Base-by-base conservation (phyloP, 1,284 basidiomycete genomes). In the Ceratobasidium theobromae region DNA sequence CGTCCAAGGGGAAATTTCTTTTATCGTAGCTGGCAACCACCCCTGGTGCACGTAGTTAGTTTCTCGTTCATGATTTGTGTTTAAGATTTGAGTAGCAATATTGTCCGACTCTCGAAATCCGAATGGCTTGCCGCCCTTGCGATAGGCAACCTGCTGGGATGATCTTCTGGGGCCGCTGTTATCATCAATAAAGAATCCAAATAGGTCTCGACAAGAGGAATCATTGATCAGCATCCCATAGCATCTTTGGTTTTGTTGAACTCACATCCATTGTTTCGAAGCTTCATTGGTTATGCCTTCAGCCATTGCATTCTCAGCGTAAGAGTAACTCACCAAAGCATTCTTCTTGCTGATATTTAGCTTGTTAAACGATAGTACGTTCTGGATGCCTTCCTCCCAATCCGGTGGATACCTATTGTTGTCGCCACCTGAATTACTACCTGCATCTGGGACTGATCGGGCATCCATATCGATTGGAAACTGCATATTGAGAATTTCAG, bases 11-110 rank as follows among this genome's bases (percentile, higher is more conserved):
- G 60, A 40, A 23, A 21, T 27, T 14, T 30, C 33, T 18, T 21
- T 16, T 30, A 30, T 32, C 12, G 60, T 49, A 8, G 49, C 40
- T 11, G 30, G 35, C 4, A 49, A 64, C 60, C 60, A 64, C 11
- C 60, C 60, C 30, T 51, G n/a, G 33, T 64, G 60, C 14, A 53
- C 27, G 33, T 43, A 64, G 38, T 43, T 53, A 1, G 60, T 18
- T 3, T 52, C 49, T 3, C 60, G 60, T 1, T 23, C 25, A 12
- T 41, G 52, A 2, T 21, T 16, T 9, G 60, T 64, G 5, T 12
- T 4, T 6, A 64, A 38, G 9, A 32, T 40, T 14, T 64, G 49
- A 1, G 60, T 41, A 21, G 27, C 35, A 5, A 53, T 38, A 5
- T 43, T 33, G 49, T 41, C 53, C 23, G 14, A 43, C 28, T 64